These are phyloP conservation scores for Salix dunnii DNA, from an alignment of 345 rosid genomes.

Conservation along the genomic window DNA sequence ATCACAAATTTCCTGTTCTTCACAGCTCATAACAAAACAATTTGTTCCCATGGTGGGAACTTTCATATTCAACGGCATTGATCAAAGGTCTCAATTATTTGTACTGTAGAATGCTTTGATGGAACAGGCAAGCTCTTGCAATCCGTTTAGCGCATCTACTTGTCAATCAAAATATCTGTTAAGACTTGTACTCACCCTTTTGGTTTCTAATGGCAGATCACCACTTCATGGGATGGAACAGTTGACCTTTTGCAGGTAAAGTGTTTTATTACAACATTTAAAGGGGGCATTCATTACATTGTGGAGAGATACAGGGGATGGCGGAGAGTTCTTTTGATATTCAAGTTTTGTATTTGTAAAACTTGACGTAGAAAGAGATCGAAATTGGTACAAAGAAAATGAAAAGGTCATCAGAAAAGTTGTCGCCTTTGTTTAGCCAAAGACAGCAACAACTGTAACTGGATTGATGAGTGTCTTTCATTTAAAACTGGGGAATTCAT, in stretches of 20 bases:
- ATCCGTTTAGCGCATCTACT: not conserved
- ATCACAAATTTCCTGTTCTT: not conserved
- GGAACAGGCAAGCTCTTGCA: not conserved
- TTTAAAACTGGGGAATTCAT: not conserved
- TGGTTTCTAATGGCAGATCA: slow-evolving; percentile 20
- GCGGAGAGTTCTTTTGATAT: not conserved
- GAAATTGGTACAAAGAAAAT: not conserved
- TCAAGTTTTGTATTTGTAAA: not conserved
- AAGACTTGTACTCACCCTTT: not conserved
- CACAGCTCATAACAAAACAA: slow-evolving; percentile 85
- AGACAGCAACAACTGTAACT: not conserved
- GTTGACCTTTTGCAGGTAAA: slow-evolving; percentile 1
- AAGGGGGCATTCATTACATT: slow-evolving; percentile 6
- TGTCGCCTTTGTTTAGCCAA: not conserved
- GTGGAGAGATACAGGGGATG: not conserved
- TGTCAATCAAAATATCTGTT: not conserved
- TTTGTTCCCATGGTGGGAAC: slow-evolving; percentile 89
- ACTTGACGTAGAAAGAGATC: not conserved
- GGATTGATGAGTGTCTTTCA: not conserved
- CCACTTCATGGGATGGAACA: not conserved
- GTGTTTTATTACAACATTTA: not conserved
- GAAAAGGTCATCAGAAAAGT: not conserved
- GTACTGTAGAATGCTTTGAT: slow-evolving; percentile 30
- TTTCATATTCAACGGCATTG: slow-evolving; percentile 86
- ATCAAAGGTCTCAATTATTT: slow-evolving; percentile 85